A percentile compares a stretch with the other conserved stretches of the same genome.
Evolutionary conservation across 768 basidiomycete species (phyloP).

Genomic region (Naematelia encephala): DNA sequence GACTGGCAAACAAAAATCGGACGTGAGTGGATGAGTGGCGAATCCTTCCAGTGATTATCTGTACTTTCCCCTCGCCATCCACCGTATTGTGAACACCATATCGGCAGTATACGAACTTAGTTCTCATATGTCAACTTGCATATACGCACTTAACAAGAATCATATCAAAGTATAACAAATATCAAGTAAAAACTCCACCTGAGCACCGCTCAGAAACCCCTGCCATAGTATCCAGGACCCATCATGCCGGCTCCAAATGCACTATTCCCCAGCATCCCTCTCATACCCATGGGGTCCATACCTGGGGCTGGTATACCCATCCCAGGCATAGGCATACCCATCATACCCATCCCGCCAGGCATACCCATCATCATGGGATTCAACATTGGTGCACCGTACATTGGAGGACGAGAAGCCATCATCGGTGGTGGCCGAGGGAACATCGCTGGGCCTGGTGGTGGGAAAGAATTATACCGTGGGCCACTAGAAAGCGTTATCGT

Average conservation of each 20-base stretch:
- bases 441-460: conserved; percentile 3
- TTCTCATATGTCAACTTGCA: no score
- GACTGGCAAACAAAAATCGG: no score
- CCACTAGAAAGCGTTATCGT: not conserved
- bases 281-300: no score
- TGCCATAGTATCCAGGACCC: not conserved
- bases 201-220: no score
- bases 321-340: not conserved
- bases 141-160: no score
- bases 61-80: no score
- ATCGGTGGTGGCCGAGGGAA: conserved; percentile 15
- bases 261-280: not conserved
- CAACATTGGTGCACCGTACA: conserved; percentile 18
- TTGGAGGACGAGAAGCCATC: conserved; percentile 13
- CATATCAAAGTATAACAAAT: not conserved
- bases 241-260: not conserved
- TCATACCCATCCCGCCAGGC: conserved; percentile 19
- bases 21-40: not conserved
- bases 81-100: no score
- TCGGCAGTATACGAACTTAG: no score
- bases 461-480: not conserved
- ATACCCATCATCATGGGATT: conserved; percentile 11
- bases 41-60: not conserved
- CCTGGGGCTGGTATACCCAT: not conserved
- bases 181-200: not conserved